phyloP scores from a whole-genome alignment of 2,329 filamentous ascomycete species.

The Dothideomycetes sp. region DNA sequence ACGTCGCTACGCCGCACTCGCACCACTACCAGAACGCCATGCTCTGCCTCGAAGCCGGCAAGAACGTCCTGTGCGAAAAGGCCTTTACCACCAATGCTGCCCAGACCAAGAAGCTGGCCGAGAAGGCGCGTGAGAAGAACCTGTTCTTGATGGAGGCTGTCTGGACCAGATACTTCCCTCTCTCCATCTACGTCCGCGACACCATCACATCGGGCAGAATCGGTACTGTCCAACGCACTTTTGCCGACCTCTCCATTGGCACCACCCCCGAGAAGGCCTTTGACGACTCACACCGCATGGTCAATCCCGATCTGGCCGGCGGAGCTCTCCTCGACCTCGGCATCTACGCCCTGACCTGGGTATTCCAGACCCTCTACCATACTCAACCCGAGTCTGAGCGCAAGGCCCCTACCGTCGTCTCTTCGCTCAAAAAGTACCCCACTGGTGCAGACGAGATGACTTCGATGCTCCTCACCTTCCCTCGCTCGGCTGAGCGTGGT shows the following conservation, averaged over 20 bases:
- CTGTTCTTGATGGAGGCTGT: conserved; percentile 66
- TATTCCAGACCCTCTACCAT: conserved; percentile 83
- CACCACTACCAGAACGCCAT: conserved; percentile 89
- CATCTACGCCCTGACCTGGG: conserved; percentile 83
- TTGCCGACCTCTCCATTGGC: conserved; percentile 51
- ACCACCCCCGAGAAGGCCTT: conserved; percentile 51
- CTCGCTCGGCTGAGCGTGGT: conserved; percentile 38
- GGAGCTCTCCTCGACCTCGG: conserved; percentile 77
- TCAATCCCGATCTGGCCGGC: conserved; percentile 74
- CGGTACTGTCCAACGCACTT: conserved; percentile 48
- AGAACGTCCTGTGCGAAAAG: conserved; percentile 87
- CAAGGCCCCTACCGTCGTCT: conserved; percentile 58
- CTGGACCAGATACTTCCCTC: conserved; percentile 82
- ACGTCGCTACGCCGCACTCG: conserved; percentile 82
- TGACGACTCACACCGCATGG: conserved; percentile 61
- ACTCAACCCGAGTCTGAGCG: conserved; percentile 56
- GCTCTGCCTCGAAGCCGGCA: conserved; percentile 73
- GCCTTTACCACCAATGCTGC: conserved; percentile 75
- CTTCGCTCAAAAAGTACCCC: conserved; percentile 60
- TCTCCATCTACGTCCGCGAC: conserved; percentile 67
- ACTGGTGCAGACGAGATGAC: conserved; percentile 72
- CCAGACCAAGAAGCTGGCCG: conserved; percentile 63
- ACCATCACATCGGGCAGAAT: conserved; percentile 48
- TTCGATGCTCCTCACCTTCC: conserved; percentile 70
- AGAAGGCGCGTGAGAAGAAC: conserved; percentile 65